A percentile compares a stretch with the other conserved stretches of the same genome.
Conservation (phyloP, 2,329 filamentous ascomycete species). For the Metarhizium brunneum region DNA sequence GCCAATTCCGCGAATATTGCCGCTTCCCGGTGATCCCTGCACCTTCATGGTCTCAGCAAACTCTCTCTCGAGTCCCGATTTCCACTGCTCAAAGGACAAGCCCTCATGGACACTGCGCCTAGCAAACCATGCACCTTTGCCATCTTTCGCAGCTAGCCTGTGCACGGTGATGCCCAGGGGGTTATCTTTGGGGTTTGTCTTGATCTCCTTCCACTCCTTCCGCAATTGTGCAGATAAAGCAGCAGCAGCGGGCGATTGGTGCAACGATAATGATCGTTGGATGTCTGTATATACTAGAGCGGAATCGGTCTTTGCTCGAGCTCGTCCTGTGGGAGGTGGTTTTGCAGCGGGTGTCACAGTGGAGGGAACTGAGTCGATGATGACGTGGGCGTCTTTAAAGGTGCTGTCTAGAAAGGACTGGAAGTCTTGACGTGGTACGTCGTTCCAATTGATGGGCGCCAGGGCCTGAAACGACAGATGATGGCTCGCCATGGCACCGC, state of each 20-base stretch:
- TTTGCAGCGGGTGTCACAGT: constrained; percentile 28
- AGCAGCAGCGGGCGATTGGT: constrained; percentile 32
- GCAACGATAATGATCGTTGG: constrained; percentile 32
- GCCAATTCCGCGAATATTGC: constrained; percentile 75
- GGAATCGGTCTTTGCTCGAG: constrained; percentile 47
- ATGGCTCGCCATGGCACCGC: constrained; percentile 39
- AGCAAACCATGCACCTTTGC: constrained; percentile 84
- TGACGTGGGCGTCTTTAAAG: constrained; percentile 58
- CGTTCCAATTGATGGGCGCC: constrained; percentile 44
- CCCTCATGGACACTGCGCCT: constrained; percentile 74
- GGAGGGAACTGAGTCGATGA: constrained; percentile 67
- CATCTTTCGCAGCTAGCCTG: constrained; percentile 70
- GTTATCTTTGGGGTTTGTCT: constrained; percentile 62
- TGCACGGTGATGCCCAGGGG: constrained; percentile 69
- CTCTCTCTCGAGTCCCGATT: constrained; percentile 65
- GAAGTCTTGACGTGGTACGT: constrained; percentile 36
- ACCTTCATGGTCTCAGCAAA: constrained; percentile 69
- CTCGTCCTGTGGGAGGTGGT: constrained; percentile 30
- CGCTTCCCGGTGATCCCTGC: constrained; percentile 59
- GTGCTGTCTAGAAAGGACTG: constrained; percentile 46
- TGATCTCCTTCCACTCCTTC: constrained; percentile 81
- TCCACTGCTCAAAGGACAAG: constrained; percentile 68
- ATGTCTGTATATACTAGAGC: constrained; percentile 42
- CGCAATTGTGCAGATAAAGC: constrained; percentile 41
- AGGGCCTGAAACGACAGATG: constrained; percentile 51